Evolutionary conservation across 1,284 basidiomycete species (phyloP), one percentile per base, ranked within the genome.

Genomic region (Mycosarcoma maydis): DNA sequence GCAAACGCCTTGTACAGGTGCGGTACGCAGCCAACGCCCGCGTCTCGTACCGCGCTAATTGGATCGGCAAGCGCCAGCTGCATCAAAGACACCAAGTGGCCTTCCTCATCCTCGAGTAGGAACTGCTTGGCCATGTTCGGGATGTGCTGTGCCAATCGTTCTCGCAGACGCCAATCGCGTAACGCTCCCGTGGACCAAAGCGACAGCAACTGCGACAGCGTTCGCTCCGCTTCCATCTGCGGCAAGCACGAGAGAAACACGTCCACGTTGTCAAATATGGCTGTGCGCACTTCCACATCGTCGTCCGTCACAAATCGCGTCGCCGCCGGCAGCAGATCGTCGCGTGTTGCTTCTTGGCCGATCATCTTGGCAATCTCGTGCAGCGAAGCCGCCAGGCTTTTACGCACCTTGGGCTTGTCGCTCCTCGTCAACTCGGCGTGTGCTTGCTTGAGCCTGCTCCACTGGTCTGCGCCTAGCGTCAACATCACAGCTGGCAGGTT

Each of bases 401-500:
- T 87, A 26, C 89, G 87, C 26, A 94, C 89, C 67, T 89, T 88
- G 54, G 70, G 45, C 27, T 62, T 65, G 37, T 56, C 49, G 86
- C 85, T 85, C 72, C 87, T 86, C 20, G 85, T 83, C 41, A 97
- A 85, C 8, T 86, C 84, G 20, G 86, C 79, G 83, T 96, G 94
- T 37, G 88, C 84, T 6, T 86, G 85, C 24, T 90, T 88, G 13
- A 98, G 83, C 60, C 89, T 87, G n/a, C 81, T 76, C 94, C 94
- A 98, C 39, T 90, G 87, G 6, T 85, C 83, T 2, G 62, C 50
- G 6, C 94, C 94, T 16, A 97, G 85, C 0, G 94, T 92, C 8
- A 94, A 85, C 11, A 89, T 88, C 2, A 98, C 92, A 11, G 94
- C 94, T 17, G 94, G 95, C 76, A 92, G 90, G 82, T 97, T 98